Evolutionary conservation across 257 asterid species (phyloP).

Genomic region (Euphrasia confusa): DNA sequence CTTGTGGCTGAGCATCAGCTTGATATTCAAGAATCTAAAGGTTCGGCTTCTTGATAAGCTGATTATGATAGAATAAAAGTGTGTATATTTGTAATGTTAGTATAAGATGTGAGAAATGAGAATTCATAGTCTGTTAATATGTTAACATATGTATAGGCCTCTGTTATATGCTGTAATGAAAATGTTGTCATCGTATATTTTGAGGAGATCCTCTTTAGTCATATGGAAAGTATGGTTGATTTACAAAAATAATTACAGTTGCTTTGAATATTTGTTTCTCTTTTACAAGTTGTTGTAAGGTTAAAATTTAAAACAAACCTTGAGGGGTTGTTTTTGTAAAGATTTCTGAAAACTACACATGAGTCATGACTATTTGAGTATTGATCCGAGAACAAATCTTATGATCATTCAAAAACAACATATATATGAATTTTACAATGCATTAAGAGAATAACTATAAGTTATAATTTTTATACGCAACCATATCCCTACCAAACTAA

Average conservation of each 20-base stretch:
- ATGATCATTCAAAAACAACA: too few relatives aligned
- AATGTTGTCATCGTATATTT: neutral
- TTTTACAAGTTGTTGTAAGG: neutral
- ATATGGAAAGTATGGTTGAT: too few relatives aligned
- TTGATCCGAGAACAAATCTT: too few relatives aligned
- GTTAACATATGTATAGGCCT: neutral
- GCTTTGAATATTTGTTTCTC: neutral
- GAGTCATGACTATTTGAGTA: too few relatives aligned
- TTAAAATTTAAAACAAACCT: too few relatives aligned
- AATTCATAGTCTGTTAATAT: neutral
- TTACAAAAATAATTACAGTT: too few relatives aligned
- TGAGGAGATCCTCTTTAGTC: neutral
- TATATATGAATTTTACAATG: too few relatives aligned
- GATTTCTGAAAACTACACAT: too few relatives aligned
- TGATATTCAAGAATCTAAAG: conserved; percentile 57
- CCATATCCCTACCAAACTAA: too few relatives aligned
- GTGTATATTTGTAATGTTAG: conserved; percentile 18
- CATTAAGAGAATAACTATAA: too few relatives aligned
- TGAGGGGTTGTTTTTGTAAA: too few relatives aligned
- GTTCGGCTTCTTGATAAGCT: conserved; percentile 54
- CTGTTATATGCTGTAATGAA: neutral
- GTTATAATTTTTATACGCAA: too few relatives aligned
- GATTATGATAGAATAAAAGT: neutral
- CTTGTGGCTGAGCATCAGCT: conserved; percentile 85
- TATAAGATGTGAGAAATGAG: neutral